phyloP scores from a whole-genome alignment of 192 early-diverging fungal species.

The Funneliformis mosseae region DNA sequence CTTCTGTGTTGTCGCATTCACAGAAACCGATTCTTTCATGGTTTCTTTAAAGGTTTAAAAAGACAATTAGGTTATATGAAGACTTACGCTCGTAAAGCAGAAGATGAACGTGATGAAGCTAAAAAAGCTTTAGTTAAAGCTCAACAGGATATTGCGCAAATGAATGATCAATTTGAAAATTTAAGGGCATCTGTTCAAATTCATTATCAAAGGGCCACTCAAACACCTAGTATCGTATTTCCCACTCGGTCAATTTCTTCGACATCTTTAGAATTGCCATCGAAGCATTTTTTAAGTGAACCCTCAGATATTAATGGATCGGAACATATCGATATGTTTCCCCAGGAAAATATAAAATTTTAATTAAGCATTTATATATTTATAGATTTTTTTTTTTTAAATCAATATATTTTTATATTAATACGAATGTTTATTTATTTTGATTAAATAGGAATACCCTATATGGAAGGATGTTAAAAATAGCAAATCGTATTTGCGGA shows the following conservation, averaged over 20 bases:
- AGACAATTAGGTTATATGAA: background rate
- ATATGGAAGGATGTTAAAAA: slow-evolving; percentile 10
- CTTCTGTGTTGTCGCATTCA: background rate
- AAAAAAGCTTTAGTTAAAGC: background rate
- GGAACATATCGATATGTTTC: background rate
- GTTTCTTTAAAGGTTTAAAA: background rate
- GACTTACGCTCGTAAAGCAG: background rate
- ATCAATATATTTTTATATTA: background rate
- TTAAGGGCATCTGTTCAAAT: background rate
- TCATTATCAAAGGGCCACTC: background rate
- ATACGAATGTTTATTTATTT: background rate
- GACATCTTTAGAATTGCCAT: too few species aligned
- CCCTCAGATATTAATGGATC: background rate
- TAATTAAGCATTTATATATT: too few species aligned
- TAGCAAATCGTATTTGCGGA: background rate
- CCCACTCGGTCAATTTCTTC: background rate
- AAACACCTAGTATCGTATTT: background rate
- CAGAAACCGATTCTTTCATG: background rate
- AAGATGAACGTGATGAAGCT: slow-evolving; percentile 15
- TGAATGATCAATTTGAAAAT: background rate
- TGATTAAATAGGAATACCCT: background rate
- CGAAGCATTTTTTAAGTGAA: too few species aligned
- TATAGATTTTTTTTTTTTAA: background rate
- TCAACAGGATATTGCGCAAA: background rate
- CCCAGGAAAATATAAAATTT: background rate